Conservation (phyloP, 169 alveolate species). For the Eimeria sp. region DNA sequence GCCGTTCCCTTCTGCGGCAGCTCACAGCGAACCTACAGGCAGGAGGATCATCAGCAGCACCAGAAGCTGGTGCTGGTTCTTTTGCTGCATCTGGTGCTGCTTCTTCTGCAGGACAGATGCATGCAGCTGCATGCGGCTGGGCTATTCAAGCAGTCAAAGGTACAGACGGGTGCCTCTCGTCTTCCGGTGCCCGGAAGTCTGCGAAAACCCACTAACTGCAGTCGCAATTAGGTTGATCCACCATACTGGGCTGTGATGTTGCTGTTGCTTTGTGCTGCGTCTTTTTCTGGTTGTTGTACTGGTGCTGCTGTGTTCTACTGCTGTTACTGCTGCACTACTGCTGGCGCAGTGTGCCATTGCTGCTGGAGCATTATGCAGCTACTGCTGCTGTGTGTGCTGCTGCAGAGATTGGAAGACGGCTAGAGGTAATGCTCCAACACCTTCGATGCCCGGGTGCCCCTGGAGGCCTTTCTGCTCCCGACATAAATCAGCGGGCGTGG, state of each 20-base stretch:
- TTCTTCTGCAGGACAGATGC: neutral
- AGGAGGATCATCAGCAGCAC: slow-evolving; percentile 1
- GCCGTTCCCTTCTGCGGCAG: slow-evolving; percentile 32
- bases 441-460: neutral
- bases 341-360: neutral
- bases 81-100: neutral
- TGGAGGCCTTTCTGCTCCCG: neutral
- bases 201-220: too few relatives aligned
- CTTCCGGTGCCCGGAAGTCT: too few relatives aligned
- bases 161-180: neutral
- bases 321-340: neutral
- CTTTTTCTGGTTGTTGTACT: neutral
- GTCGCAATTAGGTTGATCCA: neutral
- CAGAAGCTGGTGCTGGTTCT: neutral
- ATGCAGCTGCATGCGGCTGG: neutral
- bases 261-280: neutral
- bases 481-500: neutral
- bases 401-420: neutral
- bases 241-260: neutral
- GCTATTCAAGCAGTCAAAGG: neutral
- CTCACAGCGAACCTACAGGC: neutral
- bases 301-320: neutral
- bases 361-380: neutral
- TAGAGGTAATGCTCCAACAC: neutral
- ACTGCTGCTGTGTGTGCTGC: slow-evolving; percentile 25